Evolutionary conservation across 129 eudicot species (phyloP).

Genomic region (Arctium lappa): DNA sequence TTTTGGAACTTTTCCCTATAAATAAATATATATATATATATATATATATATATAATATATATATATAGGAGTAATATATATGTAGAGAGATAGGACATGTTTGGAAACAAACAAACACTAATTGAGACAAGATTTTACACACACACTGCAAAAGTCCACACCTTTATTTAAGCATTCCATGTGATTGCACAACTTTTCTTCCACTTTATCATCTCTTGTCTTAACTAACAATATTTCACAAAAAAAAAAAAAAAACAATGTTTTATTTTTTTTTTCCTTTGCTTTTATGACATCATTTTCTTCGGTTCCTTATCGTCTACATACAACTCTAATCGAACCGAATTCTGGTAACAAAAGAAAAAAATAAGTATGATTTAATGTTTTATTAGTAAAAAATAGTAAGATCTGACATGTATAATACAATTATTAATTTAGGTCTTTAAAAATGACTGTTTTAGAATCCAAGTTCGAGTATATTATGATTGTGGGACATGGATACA

Average conservation of each 20-base stretch:
- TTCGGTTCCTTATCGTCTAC: neutral
- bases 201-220: conserved; percentile 1
- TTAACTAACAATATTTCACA: conserved; percentile 11
- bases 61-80: no score
- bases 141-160: conserved; percentile 19
- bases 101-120: conserved; percentile 17
- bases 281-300: neutral
- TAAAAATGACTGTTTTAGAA: neutral
- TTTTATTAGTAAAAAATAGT: neutral
- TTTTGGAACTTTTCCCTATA: no score
- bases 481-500: conserved; percentile 16
- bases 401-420: neutral
- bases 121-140: conserved; percentile 24
- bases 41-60: no score
- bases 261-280: neutral
- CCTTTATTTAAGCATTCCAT: conserved; percentile 34
- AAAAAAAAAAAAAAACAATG: neutral
- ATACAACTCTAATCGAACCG: neutral
- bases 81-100: conserved; percentile 1
- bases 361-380: neutral
- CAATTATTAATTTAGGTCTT: neutral
- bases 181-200: conserved; percentile 22
- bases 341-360: neutral
- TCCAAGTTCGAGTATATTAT: neutral
- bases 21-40: no score